Base-by-base conservation (phyloP, 2,329 filamentous ascomycete species). In the Metarhizium robertsii region DNA sequence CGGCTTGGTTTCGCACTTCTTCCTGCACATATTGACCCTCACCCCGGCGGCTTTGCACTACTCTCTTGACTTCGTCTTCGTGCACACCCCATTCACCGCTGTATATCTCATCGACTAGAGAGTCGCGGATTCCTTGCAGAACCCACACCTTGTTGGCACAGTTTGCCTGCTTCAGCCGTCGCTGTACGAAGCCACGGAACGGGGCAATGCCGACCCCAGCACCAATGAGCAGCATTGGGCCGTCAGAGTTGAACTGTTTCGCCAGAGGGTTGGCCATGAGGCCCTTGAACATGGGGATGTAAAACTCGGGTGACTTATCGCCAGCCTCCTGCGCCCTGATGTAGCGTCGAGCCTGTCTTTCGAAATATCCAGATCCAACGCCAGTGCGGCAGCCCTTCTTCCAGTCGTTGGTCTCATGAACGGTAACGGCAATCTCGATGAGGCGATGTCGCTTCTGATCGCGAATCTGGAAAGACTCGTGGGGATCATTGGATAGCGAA, bases 71-170 rank as follows among this genome's bases (percentile, higher is more conserved):
- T 68, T 92, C 86, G 53, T 88, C 84, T 68, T 96, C 92, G 65
- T 96, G 88, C 2, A 94, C 90, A 52, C 94, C 94, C 82, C 95
- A 95, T 70, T 99, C 94, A 62, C 94, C 94, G 57, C 86, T 90
- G 76, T 99, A 99, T 45, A 99, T 85, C 73, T 99, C 94, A 66
- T 99, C 94, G 25, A 97, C 83, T 46, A 95, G 83, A 30, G 88
- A 91, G 73, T 99, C 94, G n/a, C 92, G 87, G 49, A 96, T 85
- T 43, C 92, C 92, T 73, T 96, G 92, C 48, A 96, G 81, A 49
- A 96, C 89, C 92, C 92, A 96, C 64, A 96, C 92, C 75, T 96
- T 96, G 78, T 96, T 96, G 60, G 90, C 91, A 67, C 92, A 96
- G 73, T 95, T 96, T 66, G 92, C 92, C 59, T 91, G 94, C 79